A percentile compares a stretch with the other conserved stretches of the same genome.
These are phyloP conservation scores for Pythium diclinum DNA, from an alignment of 352 stramenopile genomes.

Conservation along the genomic window DNA sequence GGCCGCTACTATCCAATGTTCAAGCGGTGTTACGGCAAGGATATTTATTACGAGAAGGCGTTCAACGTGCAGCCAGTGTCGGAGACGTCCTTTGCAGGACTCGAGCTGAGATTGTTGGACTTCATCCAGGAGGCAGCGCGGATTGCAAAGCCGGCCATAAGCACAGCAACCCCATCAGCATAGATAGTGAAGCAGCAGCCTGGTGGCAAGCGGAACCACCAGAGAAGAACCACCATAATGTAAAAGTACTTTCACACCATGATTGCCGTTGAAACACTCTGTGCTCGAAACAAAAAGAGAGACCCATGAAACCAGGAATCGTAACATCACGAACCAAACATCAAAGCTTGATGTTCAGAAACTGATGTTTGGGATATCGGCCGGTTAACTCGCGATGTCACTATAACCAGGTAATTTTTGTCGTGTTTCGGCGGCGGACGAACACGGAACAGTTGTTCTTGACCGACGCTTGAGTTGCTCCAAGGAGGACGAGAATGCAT, in stretches of 20 bases:
- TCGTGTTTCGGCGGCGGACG: background rate
- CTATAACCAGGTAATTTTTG: background rate
- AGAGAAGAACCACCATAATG: background rate
- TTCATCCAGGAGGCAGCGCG: conserved; percentile 35
- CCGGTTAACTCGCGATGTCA: background rate
- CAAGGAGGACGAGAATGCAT: too few relatives aligned
- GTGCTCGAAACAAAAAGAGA: too few relatives aligned
- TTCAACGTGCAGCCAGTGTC: conserved; percentile 46
- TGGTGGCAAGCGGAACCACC: background rate
- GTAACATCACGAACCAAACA: too few relatives aligned
- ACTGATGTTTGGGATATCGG: background rate
- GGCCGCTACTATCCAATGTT: conserved; percentile 13
- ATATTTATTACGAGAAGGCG: conserved; percentile 60
- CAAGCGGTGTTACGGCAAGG: conserved; percentile 43
- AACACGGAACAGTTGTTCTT: background rate
- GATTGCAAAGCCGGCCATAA: background rate
- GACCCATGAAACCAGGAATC: too few relatives aligned
- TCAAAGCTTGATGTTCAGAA: background rate
- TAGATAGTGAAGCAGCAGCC: background rate
- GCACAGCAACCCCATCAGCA: background rate
- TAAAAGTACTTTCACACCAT: background rate
- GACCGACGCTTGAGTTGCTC: too few relatives aligned
- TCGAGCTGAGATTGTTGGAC: conserved; percentile 43
- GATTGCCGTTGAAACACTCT: too few relatives aligned
- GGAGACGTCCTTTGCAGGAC: conserved; percentile 37